Percentiles rank a stretch among this genome's conserved stretches.
phyloP scores from a whole-genome alignment of 129 eudicot species.

The Sambucus nigra region DNA sequence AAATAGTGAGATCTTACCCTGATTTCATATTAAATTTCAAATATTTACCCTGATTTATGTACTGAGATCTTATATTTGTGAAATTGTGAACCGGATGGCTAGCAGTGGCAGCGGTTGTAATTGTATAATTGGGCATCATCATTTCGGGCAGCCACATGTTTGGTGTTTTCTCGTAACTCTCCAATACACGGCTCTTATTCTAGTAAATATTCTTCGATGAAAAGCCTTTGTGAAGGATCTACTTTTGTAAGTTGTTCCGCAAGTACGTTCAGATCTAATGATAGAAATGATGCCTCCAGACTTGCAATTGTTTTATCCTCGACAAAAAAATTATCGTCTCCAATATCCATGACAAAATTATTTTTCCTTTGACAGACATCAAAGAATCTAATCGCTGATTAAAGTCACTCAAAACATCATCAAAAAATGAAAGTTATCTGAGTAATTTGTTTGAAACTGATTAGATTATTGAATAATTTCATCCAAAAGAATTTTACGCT shows the following conservation, averaged over 20 bases:
- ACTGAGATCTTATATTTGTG: neutral
- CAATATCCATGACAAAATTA: constrained; percentile 45
- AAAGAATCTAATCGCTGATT: constrained; percentile 49
- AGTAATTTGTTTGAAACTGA: too few relatives aligned
- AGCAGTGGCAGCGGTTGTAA: constrained; percentile 9
- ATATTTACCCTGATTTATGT: constrained; percentile 7
- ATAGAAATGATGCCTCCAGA: constrained; percentile 71
- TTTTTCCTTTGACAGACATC: constrained; percentile 62
- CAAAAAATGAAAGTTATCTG: too few relatives aligned
- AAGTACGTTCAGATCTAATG: constrained; percentile 51
- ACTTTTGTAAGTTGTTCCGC: constrained; percentile 59
- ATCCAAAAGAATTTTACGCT: too few relatives aligned
- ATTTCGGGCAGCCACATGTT: constrained; percentile 3
- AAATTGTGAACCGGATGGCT: constrained; percentile 3
- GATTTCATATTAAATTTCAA: too few relatives aligned
- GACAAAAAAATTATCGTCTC: constrained; percentile 46
- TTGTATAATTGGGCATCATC: neutral
- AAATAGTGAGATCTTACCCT: neutral
- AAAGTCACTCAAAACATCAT: too few relatives aligned
- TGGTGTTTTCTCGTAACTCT: constrained; percentile 13
- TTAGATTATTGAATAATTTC: too few relatives aligned
- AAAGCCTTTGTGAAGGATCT: constrained; percentile 55
- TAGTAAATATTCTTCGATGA: constrained; percentile 51
- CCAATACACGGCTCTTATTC: constrained; percentile 36
- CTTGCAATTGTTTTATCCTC: constrained; percentile 41